Conservation (phyloP, 2,329 filamentous ascomycete species). For the Claviceps sp. region DNA sequence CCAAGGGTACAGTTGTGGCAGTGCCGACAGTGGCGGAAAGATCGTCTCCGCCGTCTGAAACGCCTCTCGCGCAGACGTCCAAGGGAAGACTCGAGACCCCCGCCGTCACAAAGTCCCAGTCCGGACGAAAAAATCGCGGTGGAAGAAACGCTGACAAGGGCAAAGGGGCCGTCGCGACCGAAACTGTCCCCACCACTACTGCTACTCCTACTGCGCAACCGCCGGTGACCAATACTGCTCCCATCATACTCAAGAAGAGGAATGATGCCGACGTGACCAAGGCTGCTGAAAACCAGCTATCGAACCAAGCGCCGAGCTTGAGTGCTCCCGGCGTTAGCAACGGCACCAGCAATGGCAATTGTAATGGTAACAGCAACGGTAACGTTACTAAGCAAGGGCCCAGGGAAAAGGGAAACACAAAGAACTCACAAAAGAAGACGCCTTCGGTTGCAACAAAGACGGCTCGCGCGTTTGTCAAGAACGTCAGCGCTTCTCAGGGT, state of each 20-base stretch:
- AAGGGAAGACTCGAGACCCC: slow-evolving; percentile 12
- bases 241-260: slow-evolving; percentile 30
- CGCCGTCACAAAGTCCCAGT: slow-evolving; percentile 15
- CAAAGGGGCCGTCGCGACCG: slow-evolving; percentile 17
- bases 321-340: slow-evolving; percentile 4
- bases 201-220: slow-evolving; percentile 10
- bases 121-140: slow-evolving; percentile 19
- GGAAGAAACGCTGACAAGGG: slow-evolving; percentile 26
- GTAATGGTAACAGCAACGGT: slow-evolving; percentile 3
- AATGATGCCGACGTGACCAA: slow-evolving; percentile 15
- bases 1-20: slow-evolving; percentile 10
- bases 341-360: slow-evolving; percentile 2
- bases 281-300: slow-evolving; percentile 7
- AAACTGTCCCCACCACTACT: slow-evolving; percentile 12
- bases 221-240: slow-evolving; percentile 18
- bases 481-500: slow-evolving; percentile 79
- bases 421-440: slow-evolving; percentile 21
- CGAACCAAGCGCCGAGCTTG: neutral
- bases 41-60: slow-evolving; percentile 7
- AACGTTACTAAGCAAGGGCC: slow-evolving; percentile 8
- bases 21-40: slow-evolving; percentile 4
- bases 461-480: slow-evolving; percentile 64
- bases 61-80: slow-evolving; percentile 6
- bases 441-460: slow-evolving; percentile 26
- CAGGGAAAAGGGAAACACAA: slow-evolving; percentile 9